phyloP scores from a whole-genome alignment of 176 grass and related monocot species.

The Aegilops speltoides region DNA sequence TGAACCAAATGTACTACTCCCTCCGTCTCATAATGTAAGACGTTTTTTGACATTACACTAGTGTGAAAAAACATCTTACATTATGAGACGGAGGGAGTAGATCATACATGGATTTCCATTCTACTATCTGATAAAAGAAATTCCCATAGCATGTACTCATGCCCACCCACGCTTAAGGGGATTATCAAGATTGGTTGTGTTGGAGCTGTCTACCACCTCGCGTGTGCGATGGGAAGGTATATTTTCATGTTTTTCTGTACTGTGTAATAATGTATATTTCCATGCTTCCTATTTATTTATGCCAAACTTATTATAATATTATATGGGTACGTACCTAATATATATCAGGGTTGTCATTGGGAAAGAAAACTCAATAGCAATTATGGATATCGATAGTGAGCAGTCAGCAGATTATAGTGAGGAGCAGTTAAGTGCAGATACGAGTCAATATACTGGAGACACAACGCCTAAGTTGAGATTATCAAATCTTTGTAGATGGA shows the following conservation, averaged over 20 bases:
- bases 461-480: not conserved
- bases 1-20: too few relatives aligned
- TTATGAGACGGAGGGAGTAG: too few relatives aligned
- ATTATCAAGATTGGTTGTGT: not conserved
- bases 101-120: too few relatives aligned
- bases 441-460: not conserved
- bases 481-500: not conserved
- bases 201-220: not conserved
- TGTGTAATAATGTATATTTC: too few relatives aligned
- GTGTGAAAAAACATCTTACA: too few relatives aligned
- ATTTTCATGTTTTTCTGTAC: not conserved
- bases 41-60: too few relatives aligned
- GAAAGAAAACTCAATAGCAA: not conserved
- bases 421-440: too few relatives aligned
- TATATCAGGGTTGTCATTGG: not conserved
- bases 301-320: not conserved
- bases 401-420: not conserved
- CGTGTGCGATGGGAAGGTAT: not conserved
- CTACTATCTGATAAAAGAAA: too few relatives aligned
- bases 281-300: too few relatives aligned
- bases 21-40: too few relatives aligned
- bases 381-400: not conserved
- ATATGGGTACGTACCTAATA: not conserved
- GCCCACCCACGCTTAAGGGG: not conserved
- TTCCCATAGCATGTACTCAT: not conserved